Percentiles rank a stretch among this genome's conserved stretches.
Evolutionary conservation across 352 stramenopile genomes (phyloP).

Genomic region (Pythium grandisporangium): DNA sequence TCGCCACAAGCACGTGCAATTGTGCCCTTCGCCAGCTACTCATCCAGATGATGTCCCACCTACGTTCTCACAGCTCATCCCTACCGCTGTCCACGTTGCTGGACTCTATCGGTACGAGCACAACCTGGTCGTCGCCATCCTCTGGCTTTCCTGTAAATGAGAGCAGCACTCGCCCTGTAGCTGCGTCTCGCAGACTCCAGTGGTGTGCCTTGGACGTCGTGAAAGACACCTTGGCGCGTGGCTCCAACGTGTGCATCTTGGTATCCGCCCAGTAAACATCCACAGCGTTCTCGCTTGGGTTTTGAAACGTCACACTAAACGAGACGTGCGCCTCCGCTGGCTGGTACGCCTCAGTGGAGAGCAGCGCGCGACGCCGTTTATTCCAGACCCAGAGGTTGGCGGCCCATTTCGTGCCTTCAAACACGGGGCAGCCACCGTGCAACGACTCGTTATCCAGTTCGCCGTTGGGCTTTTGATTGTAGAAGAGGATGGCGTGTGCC

Average conservation of each 20-base stretch:
- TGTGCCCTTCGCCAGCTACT: no score
- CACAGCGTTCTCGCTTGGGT: conserved; percentile 40
- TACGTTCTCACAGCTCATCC: conserved; percentile 52
- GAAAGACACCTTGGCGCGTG: conserved; percentile 35
- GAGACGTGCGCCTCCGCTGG: no score
- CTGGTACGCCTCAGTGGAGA: conserved; percentile 19
- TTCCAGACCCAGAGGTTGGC: conserved; percentile 98
- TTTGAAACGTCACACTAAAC: conserved; percentile 62
- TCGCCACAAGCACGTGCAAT: no score
- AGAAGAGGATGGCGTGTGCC: conserved; percentile 95
- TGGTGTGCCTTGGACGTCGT: conserved; percentile 57
- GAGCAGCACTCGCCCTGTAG: conserved; percentile 39
- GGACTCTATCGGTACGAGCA: conserved; percentile 27
- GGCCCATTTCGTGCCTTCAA: conserved; percentile 93
- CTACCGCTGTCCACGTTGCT: no score
- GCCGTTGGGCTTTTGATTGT: conserved; percentile 94
- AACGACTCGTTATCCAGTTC: conserved; percentile 79
- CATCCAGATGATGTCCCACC: no score
- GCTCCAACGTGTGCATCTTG: conserved; percentile 53
- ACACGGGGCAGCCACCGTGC: conserved; percentile 93
- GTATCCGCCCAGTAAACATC: conserved; percentile 60
- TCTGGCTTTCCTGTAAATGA: conserved; percentile 33
- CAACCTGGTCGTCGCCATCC: conserved; percentile 37
- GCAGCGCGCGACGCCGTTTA: conserved; percentile 66
- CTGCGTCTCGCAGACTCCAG: conserved; percentile 56